Percentiles rank a stretch among this genome's conserved stretches.
phyloP scores from a whole-genome alignment of 441 rosid species.

The Syzygium syzygioides region DNA sequence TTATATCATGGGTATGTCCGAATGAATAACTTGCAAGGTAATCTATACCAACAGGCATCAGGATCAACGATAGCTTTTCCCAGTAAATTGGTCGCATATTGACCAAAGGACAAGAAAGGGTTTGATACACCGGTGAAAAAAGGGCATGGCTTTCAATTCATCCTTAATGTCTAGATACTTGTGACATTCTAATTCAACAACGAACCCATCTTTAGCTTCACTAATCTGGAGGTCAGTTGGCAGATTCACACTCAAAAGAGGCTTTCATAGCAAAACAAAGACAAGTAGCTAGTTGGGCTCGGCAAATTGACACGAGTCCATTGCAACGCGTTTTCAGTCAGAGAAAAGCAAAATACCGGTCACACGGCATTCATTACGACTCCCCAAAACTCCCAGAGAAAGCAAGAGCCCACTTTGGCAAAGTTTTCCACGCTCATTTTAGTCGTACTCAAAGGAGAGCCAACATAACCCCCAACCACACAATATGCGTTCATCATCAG shows the following conservation, averaged over 20 bases:
- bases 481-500: background rate
- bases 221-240: background rate
- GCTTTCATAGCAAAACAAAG: background rate
- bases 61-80: background rate
- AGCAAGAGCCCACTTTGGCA: background rate
- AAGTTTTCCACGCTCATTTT: background rate
- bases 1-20: background rate
- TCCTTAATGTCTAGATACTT: background rate
- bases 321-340: background rate
- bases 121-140: background rate
- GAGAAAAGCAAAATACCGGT: background rate
- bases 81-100: background rate
- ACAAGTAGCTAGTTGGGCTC: background rate
- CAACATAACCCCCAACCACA: background rate
- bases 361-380: background rate
- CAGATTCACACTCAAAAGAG: background rate
- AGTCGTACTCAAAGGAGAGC: background rate
- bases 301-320: background rate
- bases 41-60: background rate
- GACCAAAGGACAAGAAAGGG: background rate
- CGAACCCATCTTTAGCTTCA: background rate
- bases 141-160: background rate
- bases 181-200: background rate
- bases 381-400: background rate
- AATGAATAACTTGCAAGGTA: background rate